A percentile compares a stretch with the other conserved stretches of the same genome.
phyloP scores from a whole-genome alignment of 371 early-diverging fungal genomes.

The Vairimorpha necatrix region DNA sequence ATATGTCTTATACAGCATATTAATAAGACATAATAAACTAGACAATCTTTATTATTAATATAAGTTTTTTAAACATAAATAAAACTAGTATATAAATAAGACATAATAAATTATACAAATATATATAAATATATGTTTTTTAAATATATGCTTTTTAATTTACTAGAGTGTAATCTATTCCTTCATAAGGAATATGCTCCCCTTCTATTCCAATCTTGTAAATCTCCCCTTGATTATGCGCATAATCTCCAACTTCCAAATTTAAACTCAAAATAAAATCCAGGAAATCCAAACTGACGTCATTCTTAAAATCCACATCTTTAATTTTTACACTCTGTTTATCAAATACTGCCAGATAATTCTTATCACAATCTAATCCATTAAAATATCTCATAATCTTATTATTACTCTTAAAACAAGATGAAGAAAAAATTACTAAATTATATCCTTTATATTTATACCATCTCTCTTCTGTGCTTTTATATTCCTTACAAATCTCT shows the following conservation, averaged over 20 bases:
- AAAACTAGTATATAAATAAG: too few relatives aligned
- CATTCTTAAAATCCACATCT: not conserved
- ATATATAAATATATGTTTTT: too few relatives aligned
- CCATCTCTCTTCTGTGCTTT: conserved; percentile 28
- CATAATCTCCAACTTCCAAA: conserved; percentile 52
- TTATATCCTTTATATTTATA: conserved; percentile 18
- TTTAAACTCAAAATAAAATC: conserved; percentile 4
- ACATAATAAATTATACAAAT: too few relatives aligned
- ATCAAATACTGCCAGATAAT: conserved; percentile 22
- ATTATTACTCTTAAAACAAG: conserved; percentile 18
- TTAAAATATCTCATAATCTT: conserved; percentile 18
- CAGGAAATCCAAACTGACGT: not conserved
- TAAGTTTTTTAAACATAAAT: not conserved
- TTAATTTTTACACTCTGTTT: conserved; percentile 16
- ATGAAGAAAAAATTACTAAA: conserved; percentile 27
- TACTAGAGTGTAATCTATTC: not conserved
- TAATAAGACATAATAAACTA: too few relatives aligned
- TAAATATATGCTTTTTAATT: not conserved
- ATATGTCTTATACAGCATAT: too few relatives aligned
- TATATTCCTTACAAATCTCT: conserved; percentile 18
- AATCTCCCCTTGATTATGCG: conserved; percentile 33
- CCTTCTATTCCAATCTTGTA: conserved; percentile 33
- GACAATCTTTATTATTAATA: too few relatives aligned
- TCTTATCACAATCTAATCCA: conserved; percentile 34
- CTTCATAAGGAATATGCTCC: conserved; percentile 15